Evolutionary conservation across 306 rosid genomes (phyloP).

Genomic region (Gynostemma pentaphyllum): DNA sequence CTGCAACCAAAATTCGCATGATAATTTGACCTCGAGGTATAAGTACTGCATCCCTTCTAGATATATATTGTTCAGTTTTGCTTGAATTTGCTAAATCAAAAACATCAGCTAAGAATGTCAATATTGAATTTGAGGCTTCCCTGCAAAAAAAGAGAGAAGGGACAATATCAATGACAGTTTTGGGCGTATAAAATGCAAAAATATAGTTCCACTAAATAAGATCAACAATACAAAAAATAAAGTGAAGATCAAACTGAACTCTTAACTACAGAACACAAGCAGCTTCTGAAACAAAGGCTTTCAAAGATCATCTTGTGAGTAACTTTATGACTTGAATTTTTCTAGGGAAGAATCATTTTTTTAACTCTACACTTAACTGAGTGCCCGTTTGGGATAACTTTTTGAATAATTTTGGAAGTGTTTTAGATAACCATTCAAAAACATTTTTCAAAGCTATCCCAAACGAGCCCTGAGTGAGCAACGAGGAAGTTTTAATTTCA

Average conservation of each 20-base stretch:
- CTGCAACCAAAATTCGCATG: slow-evolving; percentile 79
- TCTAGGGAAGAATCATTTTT: no score
- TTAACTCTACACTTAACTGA: no score
- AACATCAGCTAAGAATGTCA: slow-evolving; percentile 83
- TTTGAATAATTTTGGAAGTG: no score
- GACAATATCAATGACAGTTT: not conserved
- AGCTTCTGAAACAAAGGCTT: no score
- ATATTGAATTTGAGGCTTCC: slow-evolving; percentile 94
- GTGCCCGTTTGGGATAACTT: no score
- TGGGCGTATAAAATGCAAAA: not conserved
- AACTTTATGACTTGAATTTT: no score
- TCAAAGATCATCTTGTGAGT: not conserved
- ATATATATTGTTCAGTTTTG: slow-evolving; percentile 49
- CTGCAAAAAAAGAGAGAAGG: slow-evolving; percentile 32
- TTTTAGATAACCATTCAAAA: no score
- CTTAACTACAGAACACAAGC: not conserved
- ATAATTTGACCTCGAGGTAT: slow-evolving; percentile 71
- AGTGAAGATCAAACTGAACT: not conserved
- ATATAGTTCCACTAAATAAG: not conserved
- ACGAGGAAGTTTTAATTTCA: no score
- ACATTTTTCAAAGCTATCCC: no score
- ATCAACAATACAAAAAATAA: not conserved
- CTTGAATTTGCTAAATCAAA: slow-evolving; percentile 65
- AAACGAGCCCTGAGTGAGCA: no score
- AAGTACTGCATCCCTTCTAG: slow-evolving; percentile 55